Conservation (phyloP, 371 early-diverging fungal genomes). For the Syncephalastrum monosporum region DNA sequence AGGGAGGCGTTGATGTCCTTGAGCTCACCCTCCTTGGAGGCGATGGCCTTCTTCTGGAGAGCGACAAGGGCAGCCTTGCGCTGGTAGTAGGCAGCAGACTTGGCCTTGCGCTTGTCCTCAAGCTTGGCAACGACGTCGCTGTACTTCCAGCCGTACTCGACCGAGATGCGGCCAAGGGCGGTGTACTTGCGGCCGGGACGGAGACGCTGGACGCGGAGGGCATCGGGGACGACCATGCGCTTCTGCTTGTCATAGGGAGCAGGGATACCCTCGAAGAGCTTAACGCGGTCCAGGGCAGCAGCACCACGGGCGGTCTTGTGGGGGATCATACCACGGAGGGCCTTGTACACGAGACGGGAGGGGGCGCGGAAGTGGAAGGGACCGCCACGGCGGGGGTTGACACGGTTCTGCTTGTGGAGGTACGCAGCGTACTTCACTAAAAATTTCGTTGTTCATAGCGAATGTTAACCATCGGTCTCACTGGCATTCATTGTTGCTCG, state of each 20-base stretch:
- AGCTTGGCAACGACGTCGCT: conserved; percentile 92
- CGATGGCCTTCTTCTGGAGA: conserved; percentile 49
- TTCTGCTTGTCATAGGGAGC: conserved; percentile 96
- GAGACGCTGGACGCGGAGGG: conserved; percentile 95
- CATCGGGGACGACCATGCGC: conserved; percentile 96
- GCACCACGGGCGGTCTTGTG: conserved; percentile 99
- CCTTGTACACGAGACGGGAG: conserved; percentile 97
- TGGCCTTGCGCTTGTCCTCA: conserved; percentile 97
- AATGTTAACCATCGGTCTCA: background rate
- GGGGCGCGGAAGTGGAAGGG: conserved; percentile 99
- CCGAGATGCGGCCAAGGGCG: conserved; percentile 91
- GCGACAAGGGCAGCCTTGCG: conserved; percentile 66
- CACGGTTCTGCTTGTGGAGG: conserved; percentile 98
- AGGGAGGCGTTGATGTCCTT: conserved; percentile 49
- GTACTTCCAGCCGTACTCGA: conserved; percentile 99
- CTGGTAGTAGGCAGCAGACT: conserved; percentile 90
- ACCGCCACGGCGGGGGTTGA: conserved; percentile 96
- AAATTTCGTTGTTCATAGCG: background rate
- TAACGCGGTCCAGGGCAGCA: conserved; percentile 95
- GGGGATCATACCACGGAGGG: conserved; percentile 99
- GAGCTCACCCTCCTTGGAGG: conserved; percentile 46
- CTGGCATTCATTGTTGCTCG: no score
- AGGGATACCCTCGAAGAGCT: conserved; percentile 99
- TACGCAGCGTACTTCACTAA: conserved; percentile 95
- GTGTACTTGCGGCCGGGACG: conserved; percentile 98